A percentile compares a stretch with the other conserved stretches of the same genome.
Evolutionary conservation across 2,329 filamentous ascomycete genomes (phyloP).

Genomic region (Fusarium irregulare): DNA sequence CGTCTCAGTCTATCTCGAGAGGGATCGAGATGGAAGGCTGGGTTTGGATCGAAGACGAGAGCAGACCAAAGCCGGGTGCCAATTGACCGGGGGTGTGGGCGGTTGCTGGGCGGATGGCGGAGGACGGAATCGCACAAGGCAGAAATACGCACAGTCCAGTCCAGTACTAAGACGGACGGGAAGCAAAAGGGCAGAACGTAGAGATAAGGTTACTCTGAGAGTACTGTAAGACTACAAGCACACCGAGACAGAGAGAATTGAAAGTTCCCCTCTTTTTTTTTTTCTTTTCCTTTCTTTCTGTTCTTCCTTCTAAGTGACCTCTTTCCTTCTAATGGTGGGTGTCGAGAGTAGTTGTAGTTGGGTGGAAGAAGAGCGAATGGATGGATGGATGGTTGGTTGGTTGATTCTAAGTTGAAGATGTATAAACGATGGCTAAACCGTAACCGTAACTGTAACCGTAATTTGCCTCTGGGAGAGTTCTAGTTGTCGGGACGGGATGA

Average conservation of each 20-base stretch:
- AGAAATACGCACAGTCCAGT: slow-evolving; percentile 37
- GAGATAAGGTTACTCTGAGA: slow-evolving; percentile 35
- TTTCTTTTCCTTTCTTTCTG: not conserved
- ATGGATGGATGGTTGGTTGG: not conserved
- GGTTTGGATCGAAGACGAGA: slow-evolving; percentile 30
- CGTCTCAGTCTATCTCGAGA: slow-evolving; percentile 34
- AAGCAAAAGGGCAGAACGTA: slow-evolving; percentile 1
- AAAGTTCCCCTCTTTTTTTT: slow-evolving; percentile 28
- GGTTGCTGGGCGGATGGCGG: slow-evolving; percentile 46
- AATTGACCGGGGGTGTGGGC: slow-evolving; percentile 37
- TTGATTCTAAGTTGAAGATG: slow-evolving; percentile 27
- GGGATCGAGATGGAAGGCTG: slow-evolving; percentile 31
- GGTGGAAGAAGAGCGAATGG: slow-evolving; percentile 18
- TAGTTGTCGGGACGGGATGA: slow-evolving; percentile 44
- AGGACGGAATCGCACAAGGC: slow-evolving; percentile 38
- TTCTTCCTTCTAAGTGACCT: slow-evolving; percentile 8
- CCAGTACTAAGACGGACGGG: slow-evolving; percentile 6
- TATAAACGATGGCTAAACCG: slow-evolving; percentile 32
- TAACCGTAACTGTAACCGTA: slow-evolving; percentile 19
- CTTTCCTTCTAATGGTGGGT: slow-evolving; percentile 15
- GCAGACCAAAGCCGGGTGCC: slow-evolving; percentile 19
- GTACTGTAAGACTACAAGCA: slow-evolving; percentile 28
- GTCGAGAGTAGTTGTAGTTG: slow-evolving; percentile 1
- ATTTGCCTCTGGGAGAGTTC: slow-evolving; percentile 23
- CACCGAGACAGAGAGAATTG: slow-evolving; percentile 35